Evolutionary conservation across 2,329 filamentous ascomycete genomes (phyloP).

Genomic region (Xylaria sp.): DNA sequence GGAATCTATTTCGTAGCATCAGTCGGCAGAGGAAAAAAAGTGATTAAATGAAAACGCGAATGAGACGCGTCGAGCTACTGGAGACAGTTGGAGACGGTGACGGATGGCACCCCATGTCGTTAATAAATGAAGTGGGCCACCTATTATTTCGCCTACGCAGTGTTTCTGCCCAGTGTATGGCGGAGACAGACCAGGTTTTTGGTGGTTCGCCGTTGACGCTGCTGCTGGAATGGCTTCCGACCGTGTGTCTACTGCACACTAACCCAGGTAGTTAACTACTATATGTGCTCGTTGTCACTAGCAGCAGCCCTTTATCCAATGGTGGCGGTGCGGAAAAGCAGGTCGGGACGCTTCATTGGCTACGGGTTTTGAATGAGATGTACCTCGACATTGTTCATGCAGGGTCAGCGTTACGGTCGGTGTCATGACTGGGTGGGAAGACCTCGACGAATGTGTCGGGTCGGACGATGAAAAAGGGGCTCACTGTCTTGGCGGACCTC

Average conservation of each 20-base stretch:
- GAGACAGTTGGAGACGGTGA: slow-evolving; percentile 14
- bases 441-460: slow-evolving; percentile 18
- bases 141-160: background rate
- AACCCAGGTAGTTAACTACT: background rate
- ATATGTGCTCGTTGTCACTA: background rate
- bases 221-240: background rate
- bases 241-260: background rate
- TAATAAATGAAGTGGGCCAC: slow-evolving; percentile 2
- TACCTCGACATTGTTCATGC: slow-evolving; percentile 35
- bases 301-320: slow-evolving; percentile 21
- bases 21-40: background rate
- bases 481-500: slow-evolving; percentile 29
- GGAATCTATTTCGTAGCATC: slow-evolving; percentile 2
- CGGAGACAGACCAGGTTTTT: background rate
- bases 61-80: slow-evolving; percentile 20
- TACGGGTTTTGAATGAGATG: slow-evolving; percentile 37
- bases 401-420: slow-evolving; percentile 28
- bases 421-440: slow-evolving; percentile 25
- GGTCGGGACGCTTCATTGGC: slow-evolving; percentile 31
- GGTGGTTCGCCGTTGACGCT: slow-evolving; percentile 32
- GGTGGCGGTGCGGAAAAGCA: slow-evolving; percentile 16
- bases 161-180: background rate
- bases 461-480: slow-evolving; percentile 30
- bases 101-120: slow-evolving; percentile 1
- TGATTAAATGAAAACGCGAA: slow-evolving; percentile 21